Conservation (phyloP, 2,329 filamentous ascomycete species). For the Trichoderma sp. region DNA sequence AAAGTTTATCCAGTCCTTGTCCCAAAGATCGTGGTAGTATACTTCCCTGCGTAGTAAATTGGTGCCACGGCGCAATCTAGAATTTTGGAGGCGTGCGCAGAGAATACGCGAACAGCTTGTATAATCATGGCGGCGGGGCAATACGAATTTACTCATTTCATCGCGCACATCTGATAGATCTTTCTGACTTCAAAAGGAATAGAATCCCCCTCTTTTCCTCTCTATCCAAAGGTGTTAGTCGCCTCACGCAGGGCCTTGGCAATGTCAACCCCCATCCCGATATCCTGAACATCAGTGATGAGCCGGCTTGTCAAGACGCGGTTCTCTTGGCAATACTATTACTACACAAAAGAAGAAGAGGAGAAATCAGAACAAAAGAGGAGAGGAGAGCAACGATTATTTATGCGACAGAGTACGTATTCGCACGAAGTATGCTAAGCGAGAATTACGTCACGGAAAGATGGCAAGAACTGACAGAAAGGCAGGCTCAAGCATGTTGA, state of each 20-base stretch:
- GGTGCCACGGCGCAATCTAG: background rate
- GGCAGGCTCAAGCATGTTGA: background rate
- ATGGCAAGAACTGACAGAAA: background rate
- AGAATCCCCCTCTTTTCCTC: too few relatives aligned
- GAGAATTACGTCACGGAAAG: background rate
- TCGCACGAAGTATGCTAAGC: background rate
- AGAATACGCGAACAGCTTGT: background rate
- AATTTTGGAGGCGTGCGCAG: background rate
- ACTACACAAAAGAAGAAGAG: background rate
- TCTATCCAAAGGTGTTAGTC: conserved; percentile 19
- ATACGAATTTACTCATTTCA: background rate
- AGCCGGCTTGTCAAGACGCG: background rate
- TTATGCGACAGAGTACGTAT: background rate
- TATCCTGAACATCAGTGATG: conserved; percentile 3
- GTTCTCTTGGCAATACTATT: background rate
- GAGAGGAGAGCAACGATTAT: background rate
- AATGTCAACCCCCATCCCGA: conserved; percentile 15
- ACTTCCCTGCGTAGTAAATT: background rate
- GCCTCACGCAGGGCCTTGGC: conserved; percentile 19
- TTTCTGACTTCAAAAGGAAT: too few relatives aligned
- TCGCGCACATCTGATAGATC: too few relatives aligned
- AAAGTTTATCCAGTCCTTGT: background rate
- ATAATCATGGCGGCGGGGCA: background rate
- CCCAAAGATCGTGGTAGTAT: background rate
- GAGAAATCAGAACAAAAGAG: background rate